A percentile compares a stretch with the other conserved stretches of the same genome.
Evolutionary conservation across 2,329 filamentous ascomycete species (phyloP).

Genomic region (Fusarium siculi): DNA sequence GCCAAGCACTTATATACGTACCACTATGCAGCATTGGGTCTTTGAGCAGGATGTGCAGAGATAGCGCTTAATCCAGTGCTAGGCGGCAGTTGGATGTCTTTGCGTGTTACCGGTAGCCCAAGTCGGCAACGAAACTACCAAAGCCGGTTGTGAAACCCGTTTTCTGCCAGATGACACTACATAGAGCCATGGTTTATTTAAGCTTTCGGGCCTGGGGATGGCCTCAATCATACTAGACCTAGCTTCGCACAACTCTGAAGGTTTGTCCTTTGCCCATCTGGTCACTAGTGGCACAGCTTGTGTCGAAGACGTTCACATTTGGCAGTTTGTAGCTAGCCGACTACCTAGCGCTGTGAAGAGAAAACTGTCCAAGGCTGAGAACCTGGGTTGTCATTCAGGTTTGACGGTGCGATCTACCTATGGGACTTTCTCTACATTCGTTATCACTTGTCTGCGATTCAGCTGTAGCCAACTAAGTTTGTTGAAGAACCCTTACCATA

Average conservation of each 20-base stretch:
- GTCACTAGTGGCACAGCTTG: background rate
- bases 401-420: background rate
- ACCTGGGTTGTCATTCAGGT: background rate
- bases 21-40: background rate
- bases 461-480: background rate
- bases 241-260: background rate
- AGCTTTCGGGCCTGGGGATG: constrained; percentile 14
- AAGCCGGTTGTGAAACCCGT: background rate
- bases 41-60: background rate
- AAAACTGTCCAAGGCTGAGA: background rate
- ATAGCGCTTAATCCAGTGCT: background rate
- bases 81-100: background rate
- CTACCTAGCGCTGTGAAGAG: background rate
- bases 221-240: constrained; percentile 12
- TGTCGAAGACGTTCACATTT: background rate
- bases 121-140: background rate
- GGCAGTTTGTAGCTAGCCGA: background rate
- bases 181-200: constrained; percentile 6
- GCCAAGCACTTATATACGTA: background rate
- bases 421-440: background rate
- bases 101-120: background rate
- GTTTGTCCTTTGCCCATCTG: background rate
- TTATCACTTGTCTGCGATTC: background rate
- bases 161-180: background rate
- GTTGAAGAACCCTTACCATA: background rate